A percentile compares a stretch with the other conserved stretches of the same genome.
phyloP scores from a whole-genome alignment of 2,329 filamentous ascomycete species.

The Phyllachora maydis region DNA sequence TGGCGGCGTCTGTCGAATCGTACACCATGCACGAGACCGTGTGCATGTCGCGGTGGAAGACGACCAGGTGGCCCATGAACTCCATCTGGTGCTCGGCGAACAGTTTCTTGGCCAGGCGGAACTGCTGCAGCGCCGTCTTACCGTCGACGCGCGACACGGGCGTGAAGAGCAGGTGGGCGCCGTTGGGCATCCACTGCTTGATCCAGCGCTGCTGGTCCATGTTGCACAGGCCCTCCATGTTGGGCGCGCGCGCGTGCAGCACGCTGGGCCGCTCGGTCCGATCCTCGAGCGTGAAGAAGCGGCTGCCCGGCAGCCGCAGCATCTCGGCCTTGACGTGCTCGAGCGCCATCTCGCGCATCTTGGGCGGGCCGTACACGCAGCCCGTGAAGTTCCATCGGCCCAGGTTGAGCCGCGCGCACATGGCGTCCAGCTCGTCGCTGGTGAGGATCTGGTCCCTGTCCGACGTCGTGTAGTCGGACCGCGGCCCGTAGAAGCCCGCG shows the following conservation, averaged over 20 bases:
- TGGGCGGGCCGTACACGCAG: conserved; percentile 12
- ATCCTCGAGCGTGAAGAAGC: conserved; percentile 9
- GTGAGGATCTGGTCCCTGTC: conserved; percentile 10
- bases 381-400: conserved; percentile 26
- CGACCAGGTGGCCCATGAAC: conserved; percentile 11
- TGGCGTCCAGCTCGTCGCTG: conserved; percentile 16
- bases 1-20: conserved; percentile 14
- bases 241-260: background rate
- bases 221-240: conserved; percentile 11
- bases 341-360: conserved; percentile 8
- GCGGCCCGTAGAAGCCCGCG: conserved; percentile 1
- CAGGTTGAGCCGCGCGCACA: conserved; percentile 15
- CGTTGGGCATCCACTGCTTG: conserved; percentile 15
- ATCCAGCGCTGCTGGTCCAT: conserved; percentile 17
- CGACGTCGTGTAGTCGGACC: background rate
- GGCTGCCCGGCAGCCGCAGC: conserved; percentile 1
- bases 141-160: conserved; percentile 15
- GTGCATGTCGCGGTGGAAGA: conserved; percentile 20
- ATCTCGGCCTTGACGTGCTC: conserved; percentile 9
- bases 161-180: conserved; percentile 15
- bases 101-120: conserved; percentile 9
- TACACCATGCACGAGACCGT: conserved; percentile 21
- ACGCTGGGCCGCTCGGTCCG: background rate
- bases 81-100: conserved; percentile 9
- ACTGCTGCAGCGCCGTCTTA: conserved; percentile 13